These are phyloP conservation scores for Ceratocystis harringtonii DNA, from an alignment of 2,329 filamentous ascomycete species.

Conservation along the genomic window DNA sequence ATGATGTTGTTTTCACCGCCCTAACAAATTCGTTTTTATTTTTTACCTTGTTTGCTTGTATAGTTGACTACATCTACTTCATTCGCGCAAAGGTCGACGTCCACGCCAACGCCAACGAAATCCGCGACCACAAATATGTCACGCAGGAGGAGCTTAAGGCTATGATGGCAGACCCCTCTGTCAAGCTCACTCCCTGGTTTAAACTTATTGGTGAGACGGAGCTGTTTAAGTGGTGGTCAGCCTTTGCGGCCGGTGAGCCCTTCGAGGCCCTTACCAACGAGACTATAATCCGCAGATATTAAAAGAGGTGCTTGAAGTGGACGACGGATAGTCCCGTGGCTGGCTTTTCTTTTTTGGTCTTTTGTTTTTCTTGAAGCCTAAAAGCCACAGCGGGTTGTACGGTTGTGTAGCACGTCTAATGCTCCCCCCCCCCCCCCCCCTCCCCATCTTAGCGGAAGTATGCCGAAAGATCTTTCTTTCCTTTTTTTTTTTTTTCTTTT, in stretches of 20 bases:
- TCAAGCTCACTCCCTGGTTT: constrained; percentile 97
- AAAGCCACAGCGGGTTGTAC: neutral
- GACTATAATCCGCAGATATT: constrained; percentile 57
- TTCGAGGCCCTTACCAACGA: constrained; percentile 79
- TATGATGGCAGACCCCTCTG: constrained; percentile 65
- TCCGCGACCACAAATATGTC: constrained; percentile 71
- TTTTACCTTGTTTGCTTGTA: neutral
- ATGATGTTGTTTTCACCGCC: too few relatives aligned
- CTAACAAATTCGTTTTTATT: too few relatives aligned
- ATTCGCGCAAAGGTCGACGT: constrained; percentile 83
- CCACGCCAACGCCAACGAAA: constrained; percentile 73
- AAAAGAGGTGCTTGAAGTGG: constrained; percentile 38
- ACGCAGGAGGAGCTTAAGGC: constrained; percentile 64
- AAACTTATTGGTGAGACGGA: constrained; percentile 96
- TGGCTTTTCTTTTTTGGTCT: neutral
- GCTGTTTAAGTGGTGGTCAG: constrained; percentile 95
- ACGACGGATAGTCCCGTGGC: neutral
- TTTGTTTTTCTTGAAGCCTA: neutral
- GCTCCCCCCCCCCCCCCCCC: too few relatives aligned
- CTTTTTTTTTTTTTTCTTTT: neutral
- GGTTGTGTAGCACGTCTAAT: neutral
- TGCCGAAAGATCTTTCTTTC: neutral
- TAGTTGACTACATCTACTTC: constrained; percentile 97
- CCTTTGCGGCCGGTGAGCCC: constrained; percentile 50
- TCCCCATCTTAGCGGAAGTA: neutral